Percentiles rank a stretch among this genome's conserved stretches.
phyloP scores from a whole-genome alignment of 2,329 filamentous ascomycete species.

The Pseudonectria buxi region DNA sequence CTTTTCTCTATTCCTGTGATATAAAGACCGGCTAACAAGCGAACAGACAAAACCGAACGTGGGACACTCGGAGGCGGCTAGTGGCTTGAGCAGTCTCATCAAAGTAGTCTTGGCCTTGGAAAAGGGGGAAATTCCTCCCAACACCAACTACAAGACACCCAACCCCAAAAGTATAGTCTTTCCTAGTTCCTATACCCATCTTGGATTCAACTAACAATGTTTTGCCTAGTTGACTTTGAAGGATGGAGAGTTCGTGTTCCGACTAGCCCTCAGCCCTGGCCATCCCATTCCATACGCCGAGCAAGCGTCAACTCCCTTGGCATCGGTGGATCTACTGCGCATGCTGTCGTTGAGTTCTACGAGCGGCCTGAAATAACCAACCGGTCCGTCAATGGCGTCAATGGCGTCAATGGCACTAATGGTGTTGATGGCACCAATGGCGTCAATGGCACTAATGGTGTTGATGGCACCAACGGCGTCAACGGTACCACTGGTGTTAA shows the following conservation, averaged over 20 bases:
- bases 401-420: too few relatives aligned
- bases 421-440: too few relatives aligned
- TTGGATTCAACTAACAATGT: conserved; percentile 1
- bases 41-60: conserved; percentile 19
- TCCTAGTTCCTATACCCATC: background rate
- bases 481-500: too few relatives aligned
- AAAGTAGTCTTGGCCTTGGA: conserved; percentile 21
- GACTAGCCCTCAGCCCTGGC: conserved; percentile 15
- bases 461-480: too few relatives aligned
- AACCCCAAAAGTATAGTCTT: conserved; percentile 18
- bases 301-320: conserved; percentile 30
- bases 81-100: conserved; percentile 22
- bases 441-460: too few relatives aligned
- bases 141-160: conserved; percentile 15
- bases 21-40: conserved; percentile 18
- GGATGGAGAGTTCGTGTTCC: conserved; percentile 18
- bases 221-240: conserved; percentile 12
- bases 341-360: conserved; percentile 31
- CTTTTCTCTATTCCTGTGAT: background rate
- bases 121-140: conserved; percentile 21
- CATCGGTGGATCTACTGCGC: conserved; percentile 39
- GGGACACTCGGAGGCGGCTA: conserved; percentile 23
- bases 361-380: conserved; percentile 5
- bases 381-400: background rate
- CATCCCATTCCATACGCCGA: conserved; percentile 16